A percentile compares a stretch with the other conserved stretches of the same genome.
Conservation (phyloP, 495 filamentous ascomycete species). For the Annulohypoxylon bovei region DNA sequence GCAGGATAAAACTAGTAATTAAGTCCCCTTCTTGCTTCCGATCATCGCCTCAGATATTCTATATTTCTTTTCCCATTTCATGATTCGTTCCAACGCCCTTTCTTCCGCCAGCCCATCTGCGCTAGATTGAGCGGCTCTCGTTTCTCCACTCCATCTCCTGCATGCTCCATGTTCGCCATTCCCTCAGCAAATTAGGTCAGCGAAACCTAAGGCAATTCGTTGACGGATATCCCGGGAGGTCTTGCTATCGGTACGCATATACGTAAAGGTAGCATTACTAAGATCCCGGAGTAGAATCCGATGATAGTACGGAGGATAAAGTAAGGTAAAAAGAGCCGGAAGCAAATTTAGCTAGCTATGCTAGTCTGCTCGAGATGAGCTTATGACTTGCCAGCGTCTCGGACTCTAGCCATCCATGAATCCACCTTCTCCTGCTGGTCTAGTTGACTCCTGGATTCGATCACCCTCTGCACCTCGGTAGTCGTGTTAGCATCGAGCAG, state of each 20-base stretch:
- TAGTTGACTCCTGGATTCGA: constrained; percentile 34
- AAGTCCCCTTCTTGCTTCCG: constrained; percentile 12
- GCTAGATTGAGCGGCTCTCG: constrained; percentile 21
- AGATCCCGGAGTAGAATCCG: background rate
- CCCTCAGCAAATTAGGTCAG: background rate
- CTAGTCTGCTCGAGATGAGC: background rate
- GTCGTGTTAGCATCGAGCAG: constrained; percentile 50
- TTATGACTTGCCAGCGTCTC: constrained; percentile 70
- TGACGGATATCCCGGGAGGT: background rate
- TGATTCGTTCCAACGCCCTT: constrained; percentile 17
- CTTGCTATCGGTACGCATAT: background rate
- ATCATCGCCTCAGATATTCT: constrained; percentile 20
- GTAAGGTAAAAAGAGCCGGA: background rate
- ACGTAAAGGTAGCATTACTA: background rate
- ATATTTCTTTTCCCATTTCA: constrained; percentile 23
- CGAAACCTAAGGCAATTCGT: background rate
- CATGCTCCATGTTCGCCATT: constrained; percentile 12
- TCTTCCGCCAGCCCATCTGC: constrained; percentile 21
- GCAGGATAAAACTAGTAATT: constrained; percentile 23
- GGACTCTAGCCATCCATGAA: constrained; percentile 73
- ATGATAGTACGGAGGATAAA: background rate
- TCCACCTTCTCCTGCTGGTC: constrained; percentile 65
- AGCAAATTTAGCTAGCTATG: background rate
- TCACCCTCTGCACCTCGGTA: constrained; percentile 46
- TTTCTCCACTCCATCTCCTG: background rate